Base-by-base conservation (phyloP, 495 filamentous ascomycete species). In the Sphaerosporella brunnea region DNA sequence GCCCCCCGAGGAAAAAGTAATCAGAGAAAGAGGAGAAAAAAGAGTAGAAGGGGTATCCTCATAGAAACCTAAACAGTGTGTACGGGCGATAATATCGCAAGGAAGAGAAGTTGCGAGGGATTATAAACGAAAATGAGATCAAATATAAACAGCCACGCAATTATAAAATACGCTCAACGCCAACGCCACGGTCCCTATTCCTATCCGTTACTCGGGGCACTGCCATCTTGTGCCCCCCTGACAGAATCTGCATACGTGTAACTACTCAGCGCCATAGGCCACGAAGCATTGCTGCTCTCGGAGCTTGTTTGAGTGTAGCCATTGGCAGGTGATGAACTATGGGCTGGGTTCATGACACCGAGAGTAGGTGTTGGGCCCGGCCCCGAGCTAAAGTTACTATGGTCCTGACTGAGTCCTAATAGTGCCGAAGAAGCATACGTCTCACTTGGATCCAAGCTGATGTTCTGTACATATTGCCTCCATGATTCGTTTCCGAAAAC, bases 371-470 rank as follows among this genome's bases (percentile, higher is more conserved):
- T 13, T 32, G 28, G 5, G 13, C 13, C 28, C 28, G 28, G 28
- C 28, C 7, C 13, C 13, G n/a, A n/a, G n/a, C n/a, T n/a, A n/a
- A 16, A 40, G 23, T 53, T 58, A 15, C 56, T 43, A 25, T 55
- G 58, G 44, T 59, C 56, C 24, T 55, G 47, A 28, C 52, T 58
- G 9, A 59, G 43, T n/a, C 54, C 55, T 20, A 59, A 58, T 21
- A 59, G 44, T n/a, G 56, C 56, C 23, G 51, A 54, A 38, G 55
- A 54, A 34, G 55, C 58, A 48, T 58, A 59, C 20, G 54, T 59
- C 32, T 59, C 55, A 13, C 47, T 58, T 10, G 56, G 56, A 23
- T 58, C 56, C 4, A 59, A 21, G 34, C 54, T 53, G n/a, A 59
- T 58, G 15, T 39, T 51, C 18, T 58, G 56, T 5, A 47, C 45